A percentile compares a stretch with the other conserved stretches of the same genome.
phyloP scores from a whole-genome alignment of 2,329 filamentous ascomycete genomes.

The Aureobasidium subglaciale region DNA sequence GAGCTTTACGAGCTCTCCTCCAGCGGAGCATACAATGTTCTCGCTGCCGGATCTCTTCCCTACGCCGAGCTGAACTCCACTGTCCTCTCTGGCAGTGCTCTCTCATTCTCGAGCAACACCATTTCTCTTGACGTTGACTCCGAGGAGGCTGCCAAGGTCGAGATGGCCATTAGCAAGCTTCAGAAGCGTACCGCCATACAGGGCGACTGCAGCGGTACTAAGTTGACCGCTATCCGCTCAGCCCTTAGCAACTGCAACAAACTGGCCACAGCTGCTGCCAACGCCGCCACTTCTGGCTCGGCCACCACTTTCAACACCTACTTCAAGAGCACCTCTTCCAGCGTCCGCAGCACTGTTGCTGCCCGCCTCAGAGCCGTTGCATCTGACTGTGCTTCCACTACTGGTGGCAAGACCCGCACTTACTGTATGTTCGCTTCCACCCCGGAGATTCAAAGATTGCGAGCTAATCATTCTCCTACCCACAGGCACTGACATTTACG shows the following conservation, averaged over 20 bases:
- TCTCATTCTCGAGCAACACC: constrained; percentile 54
- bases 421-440: constrained; percentile 40
- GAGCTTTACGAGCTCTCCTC: constrained; percentile 46
- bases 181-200: constrained; percentile 48
- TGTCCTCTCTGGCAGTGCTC: constrained; percentile 44
- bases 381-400: constrained; percentile 47
- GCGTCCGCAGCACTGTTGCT: constrained; percentile 44
- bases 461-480: not conserved
- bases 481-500: constrained; percentile 42
- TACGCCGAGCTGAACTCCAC: constrained; percentile 47
- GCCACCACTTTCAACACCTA: constrained; percentile 51
- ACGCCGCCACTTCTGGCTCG: constrained; percentile 44
- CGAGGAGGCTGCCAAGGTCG: constrained; percentile 44
- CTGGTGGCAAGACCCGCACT: constrained; percentile 43
- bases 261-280: constrained; percentile 48
- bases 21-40: constrained; percentile 51
- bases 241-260: constrained; percentile 50
- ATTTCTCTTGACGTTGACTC: constrained; percentile 53
- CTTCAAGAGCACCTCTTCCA: constrained; percentile 53
- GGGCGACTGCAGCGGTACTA: constrained; percentile 48
- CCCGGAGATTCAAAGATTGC: not conserved
- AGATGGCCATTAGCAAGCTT: constrained; percentile 37
- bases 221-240: constrained; percentile 38
- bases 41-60: constrained; percentile 50
- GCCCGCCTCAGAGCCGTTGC: constrained; percentile 47